phyloP scores from a whole-genome alignment of 202 grass and related monocot genomes.

The Musa balbisiana region DNA sequence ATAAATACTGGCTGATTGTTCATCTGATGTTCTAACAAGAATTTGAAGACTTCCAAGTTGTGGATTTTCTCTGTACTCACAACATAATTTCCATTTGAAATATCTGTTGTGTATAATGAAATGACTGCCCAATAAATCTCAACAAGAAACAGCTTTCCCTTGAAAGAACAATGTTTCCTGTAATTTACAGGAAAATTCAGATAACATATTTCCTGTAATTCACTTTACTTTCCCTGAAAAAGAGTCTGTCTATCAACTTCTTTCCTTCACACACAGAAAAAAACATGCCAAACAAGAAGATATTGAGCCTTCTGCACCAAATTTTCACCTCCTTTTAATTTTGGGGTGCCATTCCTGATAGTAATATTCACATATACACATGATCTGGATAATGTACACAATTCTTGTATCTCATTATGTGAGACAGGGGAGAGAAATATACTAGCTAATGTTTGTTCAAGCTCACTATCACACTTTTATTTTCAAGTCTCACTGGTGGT shows the following conservation, averaged over 20 bases:
- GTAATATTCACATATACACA: background rate
- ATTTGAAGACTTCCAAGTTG: too few relatives aligned
- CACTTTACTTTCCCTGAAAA: background rate
- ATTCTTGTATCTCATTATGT: background rate
- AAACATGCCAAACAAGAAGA: background rate
- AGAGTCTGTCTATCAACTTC: background rate
- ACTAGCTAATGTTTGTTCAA: background rate
- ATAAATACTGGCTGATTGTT: too few relatives aligned
- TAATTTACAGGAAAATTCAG: too few relatives aligned
- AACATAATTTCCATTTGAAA: too few relatives aligned
- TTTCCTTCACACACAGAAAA: background rate
- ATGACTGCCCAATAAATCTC: too few relatives aligned
- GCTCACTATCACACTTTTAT: background rate
- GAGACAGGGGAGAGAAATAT: background rate
- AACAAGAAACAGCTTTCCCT: too few relatives aligned
- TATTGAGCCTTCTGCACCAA: background rate
- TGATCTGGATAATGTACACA: background rate
- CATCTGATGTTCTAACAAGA: too few relatives aligned
- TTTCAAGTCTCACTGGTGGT: background rate
- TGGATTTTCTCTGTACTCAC: too few relatives aligned
- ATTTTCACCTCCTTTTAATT: background rate
- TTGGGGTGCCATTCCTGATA: conserved; percentile 2
- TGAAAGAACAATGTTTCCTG: too few relatives aligned
- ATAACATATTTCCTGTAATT: too few relatives aligned
- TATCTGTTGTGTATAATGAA: too few relatives aligned